Evolutionary conservation across 179 eudicot species (phyloP), one percentile per base, ranked within the genome.

Genomic region (Spergularia azorica): DNA sequence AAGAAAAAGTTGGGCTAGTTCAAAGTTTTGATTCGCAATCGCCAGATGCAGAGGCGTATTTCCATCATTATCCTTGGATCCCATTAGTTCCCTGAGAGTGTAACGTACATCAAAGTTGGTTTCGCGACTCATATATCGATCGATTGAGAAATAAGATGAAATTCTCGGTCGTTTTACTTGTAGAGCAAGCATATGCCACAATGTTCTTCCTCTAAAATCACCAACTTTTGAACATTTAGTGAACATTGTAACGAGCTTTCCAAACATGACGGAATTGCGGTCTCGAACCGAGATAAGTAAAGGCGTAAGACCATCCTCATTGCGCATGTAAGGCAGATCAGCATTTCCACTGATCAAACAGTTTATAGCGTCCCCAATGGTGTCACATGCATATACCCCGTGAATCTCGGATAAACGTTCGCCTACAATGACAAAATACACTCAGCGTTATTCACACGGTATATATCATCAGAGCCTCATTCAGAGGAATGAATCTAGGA

Each of bases 11-110:
- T 32, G 36, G 36, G 36, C 36, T 32, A 32, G 36, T 32, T 32
- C 36, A 32, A 32, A 32, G 36, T 32, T 32, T 32, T 1, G 36
- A 32, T 1, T 32, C 48, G 26, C 15, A 52, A 79, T 74, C 6
- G 82, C 79, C 13, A 79, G 9, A 69, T 79, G 82, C 43, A 79
- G 9, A 4, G 66, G 50, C 11, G 79, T 79, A 36, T 79, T 79
- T 14, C 79, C 79, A 3, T 79, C 64, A 15, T 68, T 54, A 63
- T 74, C 79, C 67, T 32, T 21, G 0, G 0, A n/a, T 9, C 14
- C 6, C 11, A 71, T 50, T 16, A 6, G n/a, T 0, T 6, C 15
- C 56, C 55, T 58, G 11, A 46, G 0, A 1, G 36, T 32, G 2
- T 1, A 32, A 32, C 36, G 3, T 1, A 32, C 2, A 32, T 32